Conservation (phyloP, 2,329 filamentous ascomycete genomes). For the Onygena corvina region DNA sequence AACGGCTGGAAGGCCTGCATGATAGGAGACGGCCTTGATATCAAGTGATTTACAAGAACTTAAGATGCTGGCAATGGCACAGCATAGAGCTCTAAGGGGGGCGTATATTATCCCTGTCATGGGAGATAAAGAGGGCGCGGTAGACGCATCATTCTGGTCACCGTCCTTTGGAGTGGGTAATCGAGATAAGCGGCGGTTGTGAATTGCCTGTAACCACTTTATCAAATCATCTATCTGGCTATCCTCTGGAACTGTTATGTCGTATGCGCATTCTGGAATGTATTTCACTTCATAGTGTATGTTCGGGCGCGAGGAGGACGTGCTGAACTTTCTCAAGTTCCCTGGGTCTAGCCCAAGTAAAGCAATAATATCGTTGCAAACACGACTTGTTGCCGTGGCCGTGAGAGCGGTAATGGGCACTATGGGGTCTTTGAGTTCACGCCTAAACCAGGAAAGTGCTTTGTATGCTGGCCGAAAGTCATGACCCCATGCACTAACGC, state of each 20-base stretch:
- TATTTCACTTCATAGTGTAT: slow-evolving; percentile 82
- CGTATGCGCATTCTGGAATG: slow-evolving; percentile 23
- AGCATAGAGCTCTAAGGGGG: slow-evolving; percentile 30
- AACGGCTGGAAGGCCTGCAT: slow-evolving; percentile 57
- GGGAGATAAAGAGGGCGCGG: slow-evolving; percentile 20
- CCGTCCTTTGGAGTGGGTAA: slow-evolving; percentile 57
- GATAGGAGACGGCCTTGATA: slow-evolving; percentile 37
- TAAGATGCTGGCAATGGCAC: slow-evolving; percentile 30
- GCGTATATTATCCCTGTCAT: slow-evolving; percentile 40
- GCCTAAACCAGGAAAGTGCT: slow-evolving; percentile 66
- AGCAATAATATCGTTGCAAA: slow-evolving; percentile 69
- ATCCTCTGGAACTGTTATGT: slow-evolving; percentile 19
- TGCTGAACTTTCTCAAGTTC: slow-evolving; percentile 62
- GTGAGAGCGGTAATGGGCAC: slow-evolving; percentile 89
- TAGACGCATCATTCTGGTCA: background rate
- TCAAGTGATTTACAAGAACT: slow-evolving; percentile 18
- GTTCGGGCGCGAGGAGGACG: slow-evolving; percentile 72
- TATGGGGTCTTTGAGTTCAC: slow-evolving; percentile 55
- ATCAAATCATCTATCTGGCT: slow-evolving; percentile 71
- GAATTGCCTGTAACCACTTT: slow-evolving; percentile 61
- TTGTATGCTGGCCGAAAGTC: slow-evolving; percentile 94
- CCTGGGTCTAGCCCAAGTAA: slow-evolving; percentile 56
- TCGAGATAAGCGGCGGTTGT: slow-evolving; percentile 51
- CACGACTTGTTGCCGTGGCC: slow-evolving; percentile 71
- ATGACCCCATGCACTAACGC: slow-evolving; percentile 96